phyloP scores from a whole-genome alignment of 148 eudicot genomes.

The Agrostemma githago region DNA sequence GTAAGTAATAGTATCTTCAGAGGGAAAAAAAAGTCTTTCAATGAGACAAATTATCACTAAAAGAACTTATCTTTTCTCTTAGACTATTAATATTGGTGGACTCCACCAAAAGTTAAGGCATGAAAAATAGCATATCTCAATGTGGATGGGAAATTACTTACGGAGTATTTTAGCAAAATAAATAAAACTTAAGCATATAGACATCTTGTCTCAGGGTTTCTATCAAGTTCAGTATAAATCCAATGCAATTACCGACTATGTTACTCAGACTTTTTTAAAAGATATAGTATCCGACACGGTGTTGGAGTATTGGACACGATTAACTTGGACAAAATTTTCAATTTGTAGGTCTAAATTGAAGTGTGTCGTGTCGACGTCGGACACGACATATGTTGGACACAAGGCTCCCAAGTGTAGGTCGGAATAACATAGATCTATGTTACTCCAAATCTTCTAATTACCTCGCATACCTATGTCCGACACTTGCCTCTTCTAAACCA shows the following conservation, averaged over 20 bases:
- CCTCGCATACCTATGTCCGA: too few species aligned
- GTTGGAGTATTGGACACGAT: too few species aligned
- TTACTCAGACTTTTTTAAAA: too few species aligned
- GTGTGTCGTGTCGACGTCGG: too few species aligned
- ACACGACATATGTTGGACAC: too few species aligned
- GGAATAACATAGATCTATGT: too few species aligned
- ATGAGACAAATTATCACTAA: slow-evolving; percentile 7
- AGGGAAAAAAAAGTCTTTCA: background rate
- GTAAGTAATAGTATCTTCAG: background rate
- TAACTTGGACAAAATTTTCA: too few species aligned
- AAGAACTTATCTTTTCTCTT: slow-evolving; percentile 8
- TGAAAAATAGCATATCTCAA: slow-evolving; percentile 21
- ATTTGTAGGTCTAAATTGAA: too few species aligned
- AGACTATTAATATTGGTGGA: slow-evolving; percentile 12
- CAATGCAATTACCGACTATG: slow-evolving; percentile 12
- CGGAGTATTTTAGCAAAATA: slow-evolving; percentile 1
- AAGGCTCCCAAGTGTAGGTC: too few species aligned
- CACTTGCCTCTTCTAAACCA: too few species aligned
- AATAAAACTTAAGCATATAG: background rate
- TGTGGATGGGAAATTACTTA: slow-evolving; percentile 14
- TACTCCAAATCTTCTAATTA: too few species aligned
- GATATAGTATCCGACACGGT: too few species aligned
- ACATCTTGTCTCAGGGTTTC: slow-evolving; percentile 1
- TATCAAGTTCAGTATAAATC: slow-evolving; percentile 8
- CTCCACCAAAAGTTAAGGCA: slow-evolving; percentile 22